Evolutionary conservation across 1,284 basidiomycete species (phyloP), one percentile per base, ranked within the genome.

Genomic region (Apiotrichum gamsii): DNA sequence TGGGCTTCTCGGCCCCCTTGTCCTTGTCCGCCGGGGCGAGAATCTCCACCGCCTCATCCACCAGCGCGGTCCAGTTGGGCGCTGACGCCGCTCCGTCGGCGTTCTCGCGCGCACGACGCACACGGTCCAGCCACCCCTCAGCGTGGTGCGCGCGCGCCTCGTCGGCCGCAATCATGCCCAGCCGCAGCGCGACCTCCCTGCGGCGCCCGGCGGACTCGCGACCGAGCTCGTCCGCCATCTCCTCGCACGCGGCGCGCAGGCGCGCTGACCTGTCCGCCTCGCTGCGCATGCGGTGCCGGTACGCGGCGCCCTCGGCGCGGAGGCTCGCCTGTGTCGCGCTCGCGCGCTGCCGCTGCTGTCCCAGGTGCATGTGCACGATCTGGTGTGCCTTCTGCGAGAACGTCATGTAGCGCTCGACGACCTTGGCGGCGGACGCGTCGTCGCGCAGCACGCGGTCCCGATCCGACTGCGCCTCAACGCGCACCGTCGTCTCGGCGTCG

Each of bases 401-500:
- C 59, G 83, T 85, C 88, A 90, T 91, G 68, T 91, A 91, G 39
- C 87, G 79, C 45, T 87, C 83, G 24, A 90, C 87, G 77, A 90
- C 87, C 61, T 83, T 85, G 11, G 84, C 82, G 1, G 88, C 87
- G 2, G 82, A 80, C 13, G 77, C 79, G 53, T 90, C 87, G 51
- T 90, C 85, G n/a, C 81, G 69, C 50, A 76, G 72, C 52, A 75
- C 52, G 16, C 52, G 76, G 47, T 85, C 79, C n/a, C 86, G 70
- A 52, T 83, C 80, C 2, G 74, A 68, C 41, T 77, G 75, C 0
- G 76, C 80, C 14, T 60, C 54, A n/a, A 70, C 60, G 4, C 62
- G 80, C 55, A 82, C 82, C 69, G 86, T 80, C 21, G 88, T 75
- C 66, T 90, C 85, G 47, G 72, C 76, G 37, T 73, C 60, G 59